Conservation (phyloP, 2,329 filamentous ascomycete genomes). For the Penicillium sp. region DNA sequence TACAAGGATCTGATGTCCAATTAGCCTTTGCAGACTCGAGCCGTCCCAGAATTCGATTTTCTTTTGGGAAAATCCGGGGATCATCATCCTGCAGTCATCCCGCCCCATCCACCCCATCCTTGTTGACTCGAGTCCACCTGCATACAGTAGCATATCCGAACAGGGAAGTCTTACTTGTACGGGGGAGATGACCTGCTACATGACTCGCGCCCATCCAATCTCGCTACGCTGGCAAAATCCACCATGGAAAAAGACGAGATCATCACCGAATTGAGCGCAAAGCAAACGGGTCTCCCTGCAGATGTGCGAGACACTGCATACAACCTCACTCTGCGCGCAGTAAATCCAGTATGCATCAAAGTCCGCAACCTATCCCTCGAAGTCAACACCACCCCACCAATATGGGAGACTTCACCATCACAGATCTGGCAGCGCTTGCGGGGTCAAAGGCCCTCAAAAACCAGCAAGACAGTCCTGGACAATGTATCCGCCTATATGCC, state of each 20-base stretch:
- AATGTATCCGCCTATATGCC: slow-evolving; percentile 64
- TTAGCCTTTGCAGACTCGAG: background rate
- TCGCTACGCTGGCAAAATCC: background rate
- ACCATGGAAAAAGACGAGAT: slow-evolving; percentile 22
- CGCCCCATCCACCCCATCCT: background rate
- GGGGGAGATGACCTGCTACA: background rate
- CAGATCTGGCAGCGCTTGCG: slow-evolving; percentile 35
- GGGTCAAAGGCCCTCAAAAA: slow-evolving; percentile 24
- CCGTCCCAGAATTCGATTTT: background rate
- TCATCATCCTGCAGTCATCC: slow-evolving; percentile 1
- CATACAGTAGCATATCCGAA: background rate
- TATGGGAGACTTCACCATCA: slow-evolving; percentile 35
- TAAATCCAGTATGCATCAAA: slow-evolving; percentile 42
- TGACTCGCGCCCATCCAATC: background rate
- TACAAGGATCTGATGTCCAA: background rate
- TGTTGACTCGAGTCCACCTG: background rate
- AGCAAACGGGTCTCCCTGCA: slow-evolving; percentile 8
- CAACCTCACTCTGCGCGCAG: slow-evolving; percentile 43
- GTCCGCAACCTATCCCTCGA: slow-evolving; percentile 37
- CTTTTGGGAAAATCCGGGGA: background rate
- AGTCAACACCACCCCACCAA: slow-evolving; percentile 34
- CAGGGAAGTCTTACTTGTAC: background rate
- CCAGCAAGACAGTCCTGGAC: slow-evolving; percentile 56
- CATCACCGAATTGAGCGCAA: slow-evolving; percentile 14
- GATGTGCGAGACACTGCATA: slow-evolving; percentile 17